A percentile compares a stretch with the other conserved stretches of the same genome.
Evolutionary conservation across 306 rosid genomes (phyloP).

Genomic region (Luffa acutangula): DNA sequence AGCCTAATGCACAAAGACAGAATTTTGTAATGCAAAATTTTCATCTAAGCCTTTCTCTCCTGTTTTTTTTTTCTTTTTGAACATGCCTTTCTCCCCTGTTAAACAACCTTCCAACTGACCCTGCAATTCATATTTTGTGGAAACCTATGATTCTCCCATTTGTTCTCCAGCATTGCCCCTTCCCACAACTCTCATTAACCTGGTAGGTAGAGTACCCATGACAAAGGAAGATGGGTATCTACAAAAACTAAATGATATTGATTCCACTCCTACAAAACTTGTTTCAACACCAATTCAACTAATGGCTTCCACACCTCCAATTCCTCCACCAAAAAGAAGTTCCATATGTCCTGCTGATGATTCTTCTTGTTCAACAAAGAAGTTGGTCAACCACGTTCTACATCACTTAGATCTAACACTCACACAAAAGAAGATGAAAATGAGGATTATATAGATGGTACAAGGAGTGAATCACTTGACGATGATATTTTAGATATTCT

Average conservation of each 20-base stretch:
- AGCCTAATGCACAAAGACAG: no score
- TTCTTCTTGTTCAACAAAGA: slow-evolving; percentile 21
- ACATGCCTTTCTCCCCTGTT: slow-evolving; percentile 4
- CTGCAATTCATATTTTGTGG: background rate
- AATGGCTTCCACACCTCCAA: slow-evolving; percentile 2
- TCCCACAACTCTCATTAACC: slow-evolving; percentile 33
- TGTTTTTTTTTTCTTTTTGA: no score
- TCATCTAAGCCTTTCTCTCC: background rate
- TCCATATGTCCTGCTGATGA: slow-evolving; percentile 5
- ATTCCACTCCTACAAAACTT: slow-evolving; percentile 45
- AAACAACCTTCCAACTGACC: slow-evolving; percentile 9
- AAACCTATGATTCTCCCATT: slow-evolving; percentile 12
- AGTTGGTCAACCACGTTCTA: slow-evolving; percentile 34
- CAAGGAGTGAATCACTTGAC: slow-evolving; percentile 8
- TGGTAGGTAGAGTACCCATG: slow-evolving; percentile 1
- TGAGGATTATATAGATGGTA: slow-evolving; percentile 16
- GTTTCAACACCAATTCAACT: slow-evolving; percentile 38
- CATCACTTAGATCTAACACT: slow-evolving; percentile 57
- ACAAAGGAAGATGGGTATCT: slow-evolving; percentile 19
- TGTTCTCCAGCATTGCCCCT: slow-evolving; percentile 1
- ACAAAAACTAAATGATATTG: background rate
- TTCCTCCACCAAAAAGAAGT: no score
- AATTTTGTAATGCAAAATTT: no score
- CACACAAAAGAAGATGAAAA: slow-evolving; percentile 36
- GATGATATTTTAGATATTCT: slow-evolving; percentile 43